Evolutionary conservation across 805 yeast species (phyloP).

Genomic region (Saccharomyces jurei): DNA sequence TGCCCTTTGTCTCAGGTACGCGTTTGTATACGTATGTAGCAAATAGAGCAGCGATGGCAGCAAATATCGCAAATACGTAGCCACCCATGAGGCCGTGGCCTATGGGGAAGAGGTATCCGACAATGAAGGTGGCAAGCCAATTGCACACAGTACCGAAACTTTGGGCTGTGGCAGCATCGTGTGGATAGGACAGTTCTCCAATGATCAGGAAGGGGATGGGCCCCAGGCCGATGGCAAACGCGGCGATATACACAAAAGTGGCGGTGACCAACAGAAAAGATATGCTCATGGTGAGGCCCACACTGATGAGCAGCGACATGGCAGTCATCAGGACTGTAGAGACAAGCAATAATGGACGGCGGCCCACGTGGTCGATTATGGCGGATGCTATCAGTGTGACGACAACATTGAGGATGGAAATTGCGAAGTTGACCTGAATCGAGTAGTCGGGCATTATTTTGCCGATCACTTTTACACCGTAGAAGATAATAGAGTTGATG

Average conservation of each 20-base stretch:
- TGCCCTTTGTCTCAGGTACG: slow-evolving; percentile 19
- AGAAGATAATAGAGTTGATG: slow-evolving; percentile 84
- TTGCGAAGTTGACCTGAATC: slow-evolving; percentile 61
- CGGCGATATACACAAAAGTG: slow-evolving; percentile 65
- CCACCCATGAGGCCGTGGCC: slow-evolving; percentile 63
- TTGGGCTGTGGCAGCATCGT: slow-evolving; percentile 80
- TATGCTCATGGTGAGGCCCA: slow-evolving; percentile 48
- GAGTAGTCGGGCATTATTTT: slow-evolving; percentile 65
- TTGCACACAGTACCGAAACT: slow-evolving; percentile 86
- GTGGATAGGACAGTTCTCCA: slow-evolving; percentile 78
- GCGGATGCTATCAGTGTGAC: slow-evolving; percentile 71
- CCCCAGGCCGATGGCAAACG: slow-evolving; percentile 88
- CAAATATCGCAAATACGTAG: slow-evolving; percentile 66
- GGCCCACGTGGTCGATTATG: slow-evolving; percentile 66
- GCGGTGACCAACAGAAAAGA: slow-evolving; percentile 50
- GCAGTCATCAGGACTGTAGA: slow-evolving; percentile 66
- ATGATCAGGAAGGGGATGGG: slow-evolving; percentile 90
- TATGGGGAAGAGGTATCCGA: slow-evolving; percentile 76
- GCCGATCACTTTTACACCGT: slow-evolving; percentile 82
- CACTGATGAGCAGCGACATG: slow-evolving; percentile 53
- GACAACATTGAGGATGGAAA: slow-evolving; percentile 65
- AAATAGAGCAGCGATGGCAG: slow-evolving; percentile 46
- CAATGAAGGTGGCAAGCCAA: slow-evolving; percentile 81
- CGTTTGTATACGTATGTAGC: slow-evolving; percentile 32
- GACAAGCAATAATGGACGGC: slow-evolving; percentile 59